These are phyloP conservation scores for Vanilla planifolia DNA, from an alignment of 106 monocot species.

Conservation along the genomic window DNA sequence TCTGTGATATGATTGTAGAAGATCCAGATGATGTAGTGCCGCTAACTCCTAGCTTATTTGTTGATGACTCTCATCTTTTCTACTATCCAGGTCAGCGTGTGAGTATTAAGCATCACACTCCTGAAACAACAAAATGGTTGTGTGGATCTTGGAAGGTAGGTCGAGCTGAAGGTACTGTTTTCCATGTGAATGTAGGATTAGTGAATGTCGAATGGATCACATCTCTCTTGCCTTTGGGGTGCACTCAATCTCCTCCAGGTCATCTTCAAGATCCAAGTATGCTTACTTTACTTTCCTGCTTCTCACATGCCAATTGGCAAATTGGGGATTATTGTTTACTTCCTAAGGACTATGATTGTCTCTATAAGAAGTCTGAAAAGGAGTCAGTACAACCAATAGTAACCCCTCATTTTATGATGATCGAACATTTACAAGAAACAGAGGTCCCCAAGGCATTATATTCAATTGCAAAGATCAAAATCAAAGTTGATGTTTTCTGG, in stretches of 20 bases:
- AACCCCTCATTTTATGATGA: constrained; percentile 10
- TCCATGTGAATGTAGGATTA: constrained; percentile 49
- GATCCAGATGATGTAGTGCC: constrained; percentile 44
- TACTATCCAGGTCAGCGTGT: constrained; percentile 76
- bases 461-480: constrained; percentile 63
- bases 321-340: constrained; percentile 89
- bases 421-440: constrained; percentile 18
- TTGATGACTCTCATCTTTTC: constrained; percentile 42
- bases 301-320: constrained; percentile 77
- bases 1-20: constrained; percentile 48
- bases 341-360: constrained; percentile 27
- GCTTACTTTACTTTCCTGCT: constrained; percentile 67
- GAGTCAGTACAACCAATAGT: not conserved
- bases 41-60: constrained; percentile 28
- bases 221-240: constrained; percentile 27
- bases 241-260: constrained; percentile 20
- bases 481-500: constrained; percentile 73
- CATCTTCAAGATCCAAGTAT: constrained; percentile 46
- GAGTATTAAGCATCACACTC: constrained; percentile 30
- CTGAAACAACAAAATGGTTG: constrained; percentile 54
- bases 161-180: constrained; percentile 59
- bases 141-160: constrained; percentile 51
- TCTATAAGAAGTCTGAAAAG: constrained; percentile 2
- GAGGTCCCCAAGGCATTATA: constrained; percentile 23
- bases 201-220: constrained; percentile 81